Percentiles rank a stretch among this genome's conserved stretches.
Evolutionary conservation across 768 basidiomycete genomes (phyloP).

Genomic region (Auriscalpium vulgare): DNA sequence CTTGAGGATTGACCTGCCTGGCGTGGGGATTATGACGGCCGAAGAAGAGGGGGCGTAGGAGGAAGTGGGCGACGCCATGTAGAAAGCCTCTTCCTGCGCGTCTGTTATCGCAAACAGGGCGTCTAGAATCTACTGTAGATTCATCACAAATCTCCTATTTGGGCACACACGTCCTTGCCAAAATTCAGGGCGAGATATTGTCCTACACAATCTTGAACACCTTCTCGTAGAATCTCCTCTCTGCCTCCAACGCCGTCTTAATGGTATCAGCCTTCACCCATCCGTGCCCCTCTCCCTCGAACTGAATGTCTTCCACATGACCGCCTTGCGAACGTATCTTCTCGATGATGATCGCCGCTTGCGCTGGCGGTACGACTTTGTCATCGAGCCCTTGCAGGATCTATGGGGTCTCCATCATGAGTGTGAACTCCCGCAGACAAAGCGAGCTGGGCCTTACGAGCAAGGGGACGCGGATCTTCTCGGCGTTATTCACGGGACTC

Average conservation of each 20-base stretch:
- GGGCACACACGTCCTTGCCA: not conserved
- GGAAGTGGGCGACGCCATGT: constrained; percentile 29
- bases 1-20: constrained; percentile 79
- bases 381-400: constrained; percentile 63
- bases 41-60: constrained; percentile 69
- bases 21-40: constrained; percentile 70
- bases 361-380: constrained; percentile 57
- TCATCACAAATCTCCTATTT: no score
- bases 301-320: constrained; percentile 49
- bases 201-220: constrained; percentile 21
- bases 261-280: constrained; percentile 51
- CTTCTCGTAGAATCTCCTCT: constrained; percentile 45
- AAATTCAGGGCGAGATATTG: not conserved
- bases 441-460: constrained; percentile 37
- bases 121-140: no score
- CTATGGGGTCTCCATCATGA: constrained; percentile 24
- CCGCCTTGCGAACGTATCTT: constrained; percentile 43
- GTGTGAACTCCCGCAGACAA: not conserved
- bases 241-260: constrained; percentile 41
- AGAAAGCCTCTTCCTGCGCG: not conserved
- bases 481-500: constrained; percentile 56
- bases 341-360: constrained; percentile 51
- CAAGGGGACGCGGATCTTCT: constrained; percentile 53
- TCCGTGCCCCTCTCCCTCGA: constrained; percentile 61
- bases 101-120: not conserved